These are phyloP conservation scores for Baudoinia panamericana DNA, from an alignment of 495 filamentous ascomycete species.

Conservation along the genomic window DNA sequence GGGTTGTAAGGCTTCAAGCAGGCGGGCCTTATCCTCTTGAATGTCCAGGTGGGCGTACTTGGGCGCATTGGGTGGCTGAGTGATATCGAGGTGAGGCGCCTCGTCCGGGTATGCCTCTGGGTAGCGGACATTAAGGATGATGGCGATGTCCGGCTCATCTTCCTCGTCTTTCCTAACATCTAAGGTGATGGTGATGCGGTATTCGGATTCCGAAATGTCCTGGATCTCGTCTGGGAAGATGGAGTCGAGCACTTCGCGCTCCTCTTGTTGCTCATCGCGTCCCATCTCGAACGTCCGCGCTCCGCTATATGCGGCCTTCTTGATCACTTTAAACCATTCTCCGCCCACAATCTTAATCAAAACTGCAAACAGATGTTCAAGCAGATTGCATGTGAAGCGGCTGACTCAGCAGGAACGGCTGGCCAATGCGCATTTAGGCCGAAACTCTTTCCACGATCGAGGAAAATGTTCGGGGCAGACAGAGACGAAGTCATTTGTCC, in stretches of 20 bases:
- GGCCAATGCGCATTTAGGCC: too few species aligned
- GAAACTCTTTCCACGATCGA: too few species aligned
- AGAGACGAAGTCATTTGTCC: too few species aligned
- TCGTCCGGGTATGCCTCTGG: conserved; percentile 78
- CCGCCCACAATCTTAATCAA: too few species aligned
- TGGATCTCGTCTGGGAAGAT: conserved; percentile 98
- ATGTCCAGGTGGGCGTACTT: conserved; percentile 50
- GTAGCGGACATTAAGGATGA: conserved; percentile 73
- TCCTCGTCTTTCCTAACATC: conserved; percentile 50
- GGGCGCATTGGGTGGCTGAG: conserved; percentile 52
- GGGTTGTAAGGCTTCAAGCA: conserved; percentile 54
- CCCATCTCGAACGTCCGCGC: conserved; percentile 48
- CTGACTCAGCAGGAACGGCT: too few species aligned
- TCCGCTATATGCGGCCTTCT: too few species aligned
- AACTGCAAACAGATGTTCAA: too few species aligned
- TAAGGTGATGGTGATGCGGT: conserved; percentile 66
- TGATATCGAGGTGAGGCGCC: conserved; percentile 65
- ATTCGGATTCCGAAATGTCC: conserved; percentile 82
- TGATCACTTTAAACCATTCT: too few species aligned
- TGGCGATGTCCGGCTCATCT: conserved; percentile 36
- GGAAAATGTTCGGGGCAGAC: too few species aligned
- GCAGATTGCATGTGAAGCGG: too few species aligned
- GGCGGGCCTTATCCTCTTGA: conserved; percentile 52
- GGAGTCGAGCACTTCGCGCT: conserved; percentile 91
- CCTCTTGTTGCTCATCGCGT: conserved; percentile 83